A percentile compares a stretch with the other conserved stretches of the same genome.
These are phyloP conservation scores for Quercus tomentella DNA, from an alignment of 331 rosid genomes.

Conservation along the genomic window DNA sequence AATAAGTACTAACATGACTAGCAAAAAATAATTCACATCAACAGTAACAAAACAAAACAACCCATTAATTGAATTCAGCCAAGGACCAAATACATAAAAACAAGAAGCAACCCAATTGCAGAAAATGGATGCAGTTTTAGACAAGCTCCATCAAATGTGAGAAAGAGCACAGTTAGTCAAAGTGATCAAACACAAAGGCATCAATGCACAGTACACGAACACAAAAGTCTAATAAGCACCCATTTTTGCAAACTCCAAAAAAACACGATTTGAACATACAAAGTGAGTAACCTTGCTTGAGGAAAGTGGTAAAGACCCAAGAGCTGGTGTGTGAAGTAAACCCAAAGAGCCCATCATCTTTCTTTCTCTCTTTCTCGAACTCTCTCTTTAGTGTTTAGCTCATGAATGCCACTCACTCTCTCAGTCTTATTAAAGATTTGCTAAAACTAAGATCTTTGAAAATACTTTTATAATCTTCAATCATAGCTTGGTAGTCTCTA, in stretches of 20 bases:
- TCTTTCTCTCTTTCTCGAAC: neutral
- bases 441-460: neutral
- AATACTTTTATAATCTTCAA: neutral
- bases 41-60: neutral
- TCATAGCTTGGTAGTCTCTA: neutral
- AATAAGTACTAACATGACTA: neutral
- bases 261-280: too few species aligned
- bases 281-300: slow-evolving; percentile 1
- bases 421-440: neutral
- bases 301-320: slow-evolving; percentile 17
- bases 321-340: slow-evolving; percentile 19
- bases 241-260: neutral
- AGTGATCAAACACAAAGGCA: neutral
- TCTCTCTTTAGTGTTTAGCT: neutral
- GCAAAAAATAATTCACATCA: neutral
- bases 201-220: neutral
- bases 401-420: neutral
- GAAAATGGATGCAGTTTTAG: neutral
- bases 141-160: neutral
- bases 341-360: slow-evolving; percentile 35
- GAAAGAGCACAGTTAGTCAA: neutral
- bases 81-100: neutral
- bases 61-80: neutral
- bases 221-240: neutral
- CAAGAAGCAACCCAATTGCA: neutral